Conservation (phyloP, 306 rosid species). For the Dryas alaskensis region DNA sequence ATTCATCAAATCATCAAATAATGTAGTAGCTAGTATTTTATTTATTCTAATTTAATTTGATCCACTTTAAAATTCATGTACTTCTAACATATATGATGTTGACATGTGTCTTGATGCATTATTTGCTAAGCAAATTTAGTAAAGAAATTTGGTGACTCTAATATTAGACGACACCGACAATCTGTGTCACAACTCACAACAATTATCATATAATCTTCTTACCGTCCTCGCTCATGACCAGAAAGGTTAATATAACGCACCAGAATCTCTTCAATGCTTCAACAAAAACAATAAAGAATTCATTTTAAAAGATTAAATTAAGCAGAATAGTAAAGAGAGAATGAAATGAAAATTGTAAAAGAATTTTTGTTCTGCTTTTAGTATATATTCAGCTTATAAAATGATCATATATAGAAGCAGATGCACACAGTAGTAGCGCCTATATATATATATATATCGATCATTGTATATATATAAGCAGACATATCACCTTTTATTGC, state of each 20-base stretch:
- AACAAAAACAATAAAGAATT: neutral
- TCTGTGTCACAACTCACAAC: too few species aligned
- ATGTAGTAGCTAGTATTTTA: too few species aligned
- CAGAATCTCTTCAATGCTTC: slow-evolving; percentile 61
- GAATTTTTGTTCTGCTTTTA: neutral
- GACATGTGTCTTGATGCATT: too few species aligned
- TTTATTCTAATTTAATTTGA: too few species aligned
- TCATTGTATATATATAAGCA: neutral
- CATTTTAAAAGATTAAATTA: neutral
- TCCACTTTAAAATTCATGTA: too few species aligned
- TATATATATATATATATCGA: neutral
- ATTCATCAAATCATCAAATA: too few species aligned
- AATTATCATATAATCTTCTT: neutral
- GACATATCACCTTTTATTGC: slow-evolving; percentile 40
- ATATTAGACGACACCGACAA: too few species aligned
- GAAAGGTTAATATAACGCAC: slow-evolving; percentile 49
- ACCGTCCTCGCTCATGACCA: slow-evolving; percentile 45
- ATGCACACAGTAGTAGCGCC: too few species aligned
- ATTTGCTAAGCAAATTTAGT: too few species aligned
- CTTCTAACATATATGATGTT: too few species aligned
- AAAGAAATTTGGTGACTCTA: too few species aligned
- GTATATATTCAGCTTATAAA: neutral
- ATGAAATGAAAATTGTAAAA: neutral
- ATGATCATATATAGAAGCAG: too few species aligned
- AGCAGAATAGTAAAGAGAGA: neutral